These are phyloP conservation scores for Lactuca saligna DNA, from an alignment of 129 eudicot genomes.

Conservation along the genomic window DNA sequence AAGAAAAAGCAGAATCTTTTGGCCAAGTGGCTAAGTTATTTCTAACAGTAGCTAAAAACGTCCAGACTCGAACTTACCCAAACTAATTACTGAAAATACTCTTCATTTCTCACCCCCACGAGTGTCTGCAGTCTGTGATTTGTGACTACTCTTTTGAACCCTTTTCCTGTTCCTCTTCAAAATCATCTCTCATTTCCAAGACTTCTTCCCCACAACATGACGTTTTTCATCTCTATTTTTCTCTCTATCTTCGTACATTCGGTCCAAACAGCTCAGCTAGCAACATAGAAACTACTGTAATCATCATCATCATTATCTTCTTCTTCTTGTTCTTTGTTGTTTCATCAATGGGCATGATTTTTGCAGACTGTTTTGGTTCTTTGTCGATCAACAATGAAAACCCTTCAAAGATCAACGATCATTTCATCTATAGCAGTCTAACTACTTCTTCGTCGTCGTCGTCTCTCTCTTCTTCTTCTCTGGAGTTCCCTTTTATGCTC, in stretches of 20 bases:
- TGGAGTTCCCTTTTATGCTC: neutral
- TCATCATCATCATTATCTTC: slow-evolving; percentile 10
- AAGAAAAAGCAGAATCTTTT: slow-evolving; percentile 32
- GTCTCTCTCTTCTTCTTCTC: slow-evolving; percentile 20
- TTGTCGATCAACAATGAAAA: slow-evolving; percentile 29
- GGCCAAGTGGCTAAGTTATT: slow-evolving; percentile 34
- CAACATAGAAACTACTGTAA: slow-evolving; percentile 13
- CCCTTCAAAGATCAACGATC: slow-evolving; percentile 26
- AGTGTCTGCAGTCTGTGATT: slow-evolving; percentile 30
- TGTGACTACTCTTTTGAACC: slow-evolving; percentile 16
- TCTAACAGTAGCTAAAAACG: slow-evolving; percentile 41
- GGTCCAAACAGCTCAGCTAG: neutral
- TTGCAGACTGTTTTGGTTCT: slow-evolving; percentile 34
- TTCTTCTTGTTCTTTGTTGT: slow-evolving; percentile 5
- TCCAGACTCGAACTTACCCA: slow-evolving; percentile 34
- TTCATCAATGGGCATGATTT: slow-evolving; percentile 23
- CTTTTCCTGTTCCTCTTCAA: slow-evolving; percentile 22
- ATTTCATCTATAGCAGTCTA: slow-evolving; percentile 15
- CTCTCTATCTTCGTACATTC: slow-evolving; percentile 8
- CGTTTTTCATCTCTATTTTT: slow-evolving; percentile 7
- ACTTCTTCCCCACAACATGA: slow-evolving; percentile 4
- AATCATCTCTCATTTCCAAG: slow-evolving; percentile 22
- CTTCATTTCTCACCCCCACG: slow-evolving; percentile 34
- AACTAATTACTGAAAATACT: slow-evolving; percentile 31
- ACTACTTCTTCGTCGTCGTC: slow-evolving; percentile 28